A percentile compares a stretch with the other conserved stretches of the same genome.
phyloP scores from a whole-genome alignment of 495 filamentous ascomycete species.

The Aspergillus baeticus region DNA sequence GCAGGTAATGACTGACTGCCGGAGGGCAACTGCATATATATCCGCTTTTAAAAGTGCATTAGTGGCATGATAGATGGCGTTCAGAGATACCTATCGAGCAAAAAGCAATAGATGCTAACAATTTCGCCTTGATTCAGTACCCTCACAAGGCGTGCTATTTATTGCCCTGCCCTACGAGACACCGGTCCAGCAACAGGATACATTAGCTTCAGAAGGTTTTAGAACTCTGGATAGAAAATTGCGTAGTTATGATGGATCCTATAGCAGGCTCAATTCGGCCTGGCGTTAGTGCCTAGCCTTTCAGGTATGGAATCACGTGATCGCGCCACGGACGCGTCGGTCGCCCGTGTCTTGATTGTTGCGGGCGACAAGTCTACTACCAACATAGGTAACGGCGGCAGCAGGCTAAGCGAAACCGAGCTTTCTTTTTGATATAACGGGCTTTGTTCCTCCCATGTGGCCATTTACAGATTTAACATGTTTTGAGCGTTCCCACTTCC shows the following conservation, averaged over 20 bases:
- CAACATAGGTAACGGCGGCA: background rate
- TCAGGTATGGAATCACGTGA: constrained; percentile 31
- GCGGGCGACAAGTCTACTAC: background rate
- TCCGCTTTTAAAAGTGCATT: constrained; percentile 17
- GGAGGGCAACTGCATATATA: constrained; percentile 22
- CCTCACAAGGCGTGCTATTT: background rate
- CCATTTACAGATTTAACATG: background rate
- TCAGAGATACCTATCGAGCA: constrained; percentile 11
- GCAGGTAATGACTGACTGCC: constrained; percentile 35
- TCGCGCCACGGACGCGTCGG: constrained; percentile 41
- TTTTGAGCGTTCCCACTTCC: background rate
- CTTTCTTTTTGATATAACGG: background rate
- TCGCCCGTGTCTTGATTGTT: constrained; percentile 1
- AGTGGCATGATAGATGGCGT: constrained; percentile 27
- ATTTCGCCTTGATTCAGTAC: background rate
- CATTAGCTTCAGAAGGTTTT: too few relatives aligned
- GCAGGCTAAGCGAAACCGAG: background rate
- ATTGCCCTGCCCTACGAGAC: too few relatives aligned
- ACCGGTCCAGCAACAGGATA: too few relatives aligned
- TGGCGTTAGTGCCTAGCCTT: background rate
- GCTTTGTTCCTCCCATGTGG: background rate
- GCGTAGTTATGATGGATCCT: too few relatives aligned
- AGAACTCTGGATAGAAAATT: too few relatives aligned
- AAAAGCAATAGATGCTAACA: background rate
- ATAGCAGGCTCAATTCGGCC: too few relatives aligned